Base-by-base conservation (phyloP, 1,139 yeast genomes). In the Hansenula anomala region DNA sequence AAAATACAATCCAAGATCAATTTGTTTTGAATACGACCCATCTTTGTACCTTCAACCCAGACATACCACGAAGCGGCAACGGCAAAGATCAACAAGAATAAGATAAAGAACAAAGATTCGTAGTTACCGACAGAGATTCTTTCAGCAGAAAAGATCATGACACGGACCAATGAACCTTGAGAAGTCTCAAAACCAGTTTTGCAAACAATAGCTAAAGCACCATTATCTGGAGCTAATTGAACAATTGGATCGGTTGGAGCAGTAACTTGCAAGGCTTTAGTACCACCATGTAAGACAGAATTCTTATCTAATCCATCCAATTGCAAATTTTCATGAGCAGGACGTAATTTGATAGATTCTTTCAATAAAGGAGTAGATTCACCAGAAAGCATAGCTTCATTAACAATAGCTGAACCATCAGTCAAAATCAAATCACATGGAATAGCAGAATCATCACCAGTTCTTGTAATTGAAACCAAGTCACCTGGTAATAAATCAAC, bases 351-450 rank as follows among this genome's bases (percentile, higher is more conserved):
- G 48, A 90, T 77, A 4, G 96, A 85, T 64, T 92, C 99, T 60
- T 92, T 92, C 58, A 94, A 77, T 52, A 92, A 70, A 10, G 99
- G 99, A 35, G 98, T 92, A 8, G 96, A 87, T 67, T 92, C 99
- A 60, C 99, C 99, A 6, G 96, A 86, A 45, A 90, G 79, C 97
- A 90, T 90, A 26, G 97, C 97, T 68, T 90, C 98, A 58, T 90
- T 90, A 34, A 90, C 95, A 59, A 90, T 90, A 43, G 94, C 94
- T 32, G 95, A 72, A 36, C 97, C 97, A 54, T 83, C 90, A 38
- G 88, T 64, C 39, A 92, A 71, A 33, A 92, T 66, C 65, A 92
- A 67, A 62, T 92, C 99, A 70, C 99, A 92, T n/a, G 99, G 97
- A 40, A 92, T 68, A 2, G 97, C 97, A 51, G 86, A 78, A 39